phyloP scores from a whole-genome alignment of 192 early-diverging fungal species.

The Linnemannia zychae region DNA sequence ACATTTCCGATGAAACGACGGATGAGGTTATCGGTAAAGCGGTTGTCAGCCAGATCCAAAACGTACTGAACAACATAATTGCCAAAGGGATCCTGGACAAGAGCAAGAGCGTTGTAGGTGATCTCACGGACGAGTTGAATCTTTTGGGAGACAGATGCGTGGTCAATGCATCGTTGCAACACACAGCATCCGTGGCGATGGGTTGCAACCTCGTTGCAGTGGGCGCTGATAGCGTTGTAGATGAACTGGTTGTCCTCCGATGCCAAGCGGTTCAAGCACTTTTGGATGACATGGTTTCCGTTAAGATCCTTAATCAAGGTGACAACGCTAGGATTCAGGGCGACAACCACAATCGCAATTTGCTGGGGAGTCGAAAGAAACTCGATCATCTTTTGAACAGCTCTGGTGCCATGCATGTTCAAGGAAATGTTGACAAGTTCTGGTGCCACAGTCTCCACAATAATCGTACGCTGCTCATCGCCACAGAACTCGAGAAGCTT shows the following conservation, averaged over 20 bases:
- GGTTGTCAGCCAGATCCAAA: constrained; percentile 78
- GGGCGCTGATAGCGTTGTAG: constrained; percentile 81
- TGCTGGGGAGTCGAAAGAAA: constrained; percentile 74
- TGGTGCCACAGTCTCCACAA: constrained; percentile 78
- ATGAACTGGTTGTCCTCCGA: constrained; percentile 90
- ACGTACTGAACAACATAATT: constrained; percentile 97
- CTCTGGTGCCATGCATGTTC: constrained; percentile 95
- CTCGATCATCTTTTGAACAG: constrained; percentile 93
- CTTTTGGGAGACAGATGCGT: constrained; percentile 79
- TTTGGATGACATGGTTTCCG: constrained; percentile 95
- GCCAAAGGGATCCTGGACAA: constrained; percentile 93
- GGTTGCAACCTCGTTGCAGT: constrained; percentile 87
- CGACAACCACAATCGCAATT: constrained; percentile 75
- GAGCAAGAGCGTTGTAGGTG: constrained; percentile 76
- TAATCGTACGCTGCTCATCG: constrained; percentile 80
- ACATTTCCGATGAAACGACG: constrained; percentile 82
- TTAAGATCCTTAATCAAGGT: constrained; percentile 92
- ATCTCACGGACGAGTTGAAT: constrained; percentile 83
- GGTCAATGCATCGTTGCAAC: constrained; percentile 91
- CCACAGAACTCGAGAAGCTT: constrained; percentile 86
- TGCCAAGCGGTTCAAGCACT: constrained; percentile 84
- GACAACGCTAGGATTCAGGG: constrained; percentile 79
- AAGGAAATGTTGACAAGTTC: constrained; percentile 85
- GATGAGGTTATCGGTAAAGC: constrained; percentile 79
- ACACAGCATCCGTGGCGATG: constrained; percentile 96